Conservation (phyloP, 768 basidiomycete genomes). For the Russula earlei region DNA sequence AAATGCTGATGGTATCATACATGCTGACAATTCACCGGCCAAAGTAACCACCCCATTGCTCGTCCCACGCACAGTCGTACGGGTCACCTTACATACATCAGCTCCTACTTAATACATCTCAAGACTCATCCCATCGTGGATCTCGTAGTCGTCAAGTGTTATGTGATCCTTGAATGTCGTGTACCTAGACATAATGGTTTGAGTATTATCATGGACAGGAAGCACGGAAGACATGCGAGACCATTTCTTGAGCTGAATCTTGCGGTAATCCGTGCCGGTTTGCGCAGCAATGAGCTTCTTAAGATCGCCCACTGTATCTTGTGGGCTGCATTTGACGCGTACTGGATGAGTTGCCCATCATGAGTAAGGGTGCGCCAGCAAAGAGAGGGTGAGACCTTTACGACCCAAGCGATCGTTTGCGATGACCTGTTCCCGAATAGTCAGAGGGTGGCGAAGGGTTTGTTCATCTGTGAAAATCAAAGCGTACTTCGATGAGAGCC, state of each 20-base stretch:
- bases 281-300: conserved; percentile 97
- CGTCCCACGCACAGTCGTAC: too few species aligned
- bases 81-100: too few species aligned
- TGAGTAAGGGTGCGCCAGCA: neutral
- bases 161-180: conserved; percentile 95
- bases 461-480: neutral
- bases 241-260: conserved; percentile 98
- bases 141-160: conserved; percentile 86
- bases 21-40: too few species aligned
- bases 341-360: conserved; percentile 37
- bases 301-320: conserved; percentile 95
- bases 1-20: too few species aligned
- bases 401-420: conserved; percentile 93
- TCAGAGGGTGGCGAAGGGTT: neutral
- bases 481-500: conserved; percentile 28
- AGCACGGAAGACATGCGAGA: conserved; percentile 28
- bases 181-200: conserved; percentile 47
- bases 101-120: conserved; percentile 74
- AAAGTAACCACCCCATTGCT: too few species aligned
- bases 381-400: conserved; percentile 56
- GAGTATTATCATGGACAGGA: neutral
- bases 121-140: conserved; percentile 86
- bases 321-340: conserved; percentile 88
- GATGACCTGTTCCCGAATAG: conserved; percentile 51
- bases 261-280: conserved; percentile 74